Percentiles rank a stretch among this genome's conserved stretches.
Conservation (phyloP, 441 rosid species). For the Daphne laureola region DNA sequence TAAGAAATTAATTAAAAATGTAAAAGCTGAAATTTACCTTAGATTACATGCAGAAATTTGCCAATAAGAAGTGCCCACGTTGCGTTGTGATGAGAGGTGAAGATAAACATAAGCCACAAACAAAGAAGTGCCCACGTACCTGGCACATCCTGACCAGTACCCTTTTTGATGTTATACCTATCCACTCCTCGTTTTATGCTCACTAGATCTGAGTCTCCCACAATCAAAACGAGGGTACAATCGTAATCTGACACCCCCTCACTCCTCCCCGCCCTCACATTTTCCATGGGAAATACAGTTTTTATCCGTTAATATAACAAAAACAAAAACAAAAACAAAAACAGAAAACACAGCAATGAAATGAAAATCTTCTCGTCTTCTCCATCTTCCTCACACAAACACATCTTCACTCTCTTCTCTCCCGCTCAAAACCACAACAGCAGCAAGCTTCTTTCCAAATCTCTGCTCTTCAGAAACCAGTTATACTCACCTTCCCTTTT, state of each 20-base stretch:
- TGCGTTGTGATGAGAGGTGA: too few species aligned
- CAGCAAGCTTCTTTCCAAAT: constrained; percentile 17
- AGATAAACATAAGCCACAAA: too few species aligned
- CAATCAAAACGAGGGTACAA: too few species aligned
- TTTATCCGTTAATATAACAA: constrained; percentile 29
- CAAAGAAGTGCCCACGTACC: too few species aligned
- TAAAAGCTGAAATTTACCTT: too few species aligned
- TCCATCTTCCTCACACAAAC: constrained; percentile 38
- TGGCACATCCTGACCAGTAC: too few species aligned
- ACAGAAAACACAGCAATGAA: constrained; percentile 31
- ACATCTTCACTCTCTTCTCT: constrained; percentile 33
- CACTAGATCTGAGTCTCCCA: too few species aligned
- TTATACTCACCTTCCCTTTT: constrained; percentile 15
- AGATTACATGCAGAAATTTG: too few species aligned
- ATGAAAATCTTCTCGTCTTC: constrained; percentile 45
- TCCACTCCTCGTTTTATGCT: too few species aligned
- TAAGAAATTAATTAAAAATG: too few species aligned
- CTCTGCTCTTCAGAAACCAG: constrained; percentile 22
- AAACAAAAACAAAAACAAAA: background rate
- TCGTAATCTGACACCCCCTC: background rate
- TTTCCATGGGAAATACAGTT: constrained; percentile 34
- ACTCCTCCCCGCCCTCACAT: constrained; percentile 28
- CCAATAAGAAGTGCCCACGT: too few species aligned
- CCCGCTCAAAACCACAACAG: constrained; percentile 35
- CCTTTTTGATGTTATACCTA: too few species aligned